Base-by-base conservation (phyloP, 2,329 filamentous ascomycete genomes). In the Colletotrichum agaves region DNA sequence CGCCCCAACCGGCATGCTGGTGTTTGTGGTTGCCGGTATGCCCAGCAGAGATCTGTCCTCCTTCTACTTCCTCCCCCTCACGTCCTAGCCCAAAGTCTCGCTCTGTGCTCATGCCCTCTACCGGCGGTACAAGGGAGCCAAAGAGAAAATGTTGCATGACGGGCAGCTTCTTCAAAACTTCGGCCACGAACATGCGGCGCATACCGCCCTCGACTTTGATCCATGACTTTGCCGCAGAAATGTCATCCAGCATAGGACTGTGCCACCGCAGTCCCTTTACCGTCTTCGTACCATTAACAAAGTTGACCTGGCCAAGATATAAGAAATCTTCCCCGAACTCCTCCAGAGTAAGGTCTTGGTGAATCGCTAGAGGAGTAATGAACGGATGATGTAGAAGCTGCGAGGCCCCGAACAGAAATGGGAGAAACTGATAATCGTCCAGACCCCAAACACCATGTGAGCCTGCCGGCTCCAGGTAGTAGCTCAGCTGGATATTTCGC, bases 101-200 rank as follows among this genome's bases (percentile, higher is more conserved):
- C 72, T 90, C 88, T 52, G 83, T 85, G 70, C 88, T 92, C 96
- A 99, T 98, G 1, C 88, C 93, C 21, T 93, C 88, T 0, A 85
- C 88, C 0, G 95, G 93, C 0, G 93, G 91, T 2, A 99, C 85
- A 57, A 99, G 79, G 8, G 90, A 91, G 1, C 96, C 96, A 75
- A 99, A 99, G 61, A 99, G 76, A 74, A 99, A 99, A 78, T 99
- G 97, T 80, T 99, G 96, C 94, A 98, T 98, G 47, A 99, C 95
- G 1, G 96, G 96, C 62, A 99, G 78, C 79, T 99, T 99, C 35
- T 92, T 90, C 58, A 99, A 80, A 1, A 99, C 95, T 79, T 99
- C 96, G 44, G 91, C 92, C 58, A 95, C 86, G 76, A 98, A 98
- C 97, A 99, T 99, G 72, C 93, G 92, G 69, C 93, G 88, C 97